Conservation (phyloP, 139 green algal species). For the Tetradesmus obliquus region DNA sequence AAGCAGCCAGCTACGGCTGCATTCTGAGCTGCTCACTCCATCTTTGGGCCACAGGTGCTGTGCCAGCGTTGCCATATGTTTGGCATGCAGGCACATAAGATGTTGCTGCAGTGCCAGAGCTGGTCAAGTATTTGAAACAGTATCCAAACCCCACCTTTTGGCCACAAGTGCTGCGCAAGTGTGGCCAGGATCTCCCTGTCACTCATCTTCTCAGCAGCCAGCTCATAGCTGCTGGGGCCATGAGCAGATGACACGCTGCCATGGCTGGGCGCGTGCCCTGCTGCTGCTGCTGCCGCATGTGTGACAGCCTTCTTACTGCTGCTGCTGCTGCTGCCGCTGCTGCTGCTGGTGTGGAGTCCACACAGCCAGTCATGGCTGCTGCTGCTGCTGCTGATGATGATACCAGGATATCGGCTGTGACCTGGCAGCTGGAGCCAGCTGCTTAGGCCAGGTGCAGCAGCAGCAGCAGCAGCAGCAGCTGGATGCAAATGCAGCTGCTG, state of each 20-base stretch:
- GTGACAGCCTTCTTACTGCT: background rate
- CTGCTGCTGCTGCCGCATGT: conserved; percentile 19
- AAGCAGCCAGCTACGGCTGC: no score
- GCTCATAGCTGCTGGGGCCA: conserved; percentile 44
- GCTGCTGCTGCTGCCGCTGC: background rate
- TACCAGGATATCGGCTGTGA: background rate
- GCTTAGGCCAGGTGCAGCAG: background rate
- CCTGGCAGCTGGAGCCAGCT: background rate
- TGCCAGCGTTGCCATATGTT: conserved; percentile 49
- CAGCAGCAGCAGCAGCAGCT: background rate
- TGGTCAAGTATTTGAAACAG: background rate
- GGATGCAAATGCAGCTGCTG: background rate
- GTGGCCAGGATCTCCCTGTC: conserved; percentile 70
- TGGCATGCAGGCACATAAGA: background rate
- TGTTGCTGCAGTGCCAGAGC: background rate
- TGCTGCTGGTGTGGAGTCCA: background rate
- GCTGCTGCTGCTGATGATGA: conserved; percentile 14
- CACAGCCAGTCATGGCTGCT: background rate
- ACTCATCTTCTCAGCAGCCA: conserved; percentile 56
- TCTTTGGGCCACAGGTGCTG: conserved; percentile 52
- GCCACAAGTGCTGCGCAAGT: conserved; percentile 55
- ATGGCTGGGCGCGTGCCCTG: background rate
- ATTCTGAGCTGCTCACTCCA: background rate
- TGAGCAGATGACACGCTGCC: background rate
- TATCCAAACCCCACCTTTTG: conserved; percentile 36